phyloP scores from a whole-genome alignment of 2,329 filamentous ascomycete species.

The Rhynchosporium secalis region DNA sequence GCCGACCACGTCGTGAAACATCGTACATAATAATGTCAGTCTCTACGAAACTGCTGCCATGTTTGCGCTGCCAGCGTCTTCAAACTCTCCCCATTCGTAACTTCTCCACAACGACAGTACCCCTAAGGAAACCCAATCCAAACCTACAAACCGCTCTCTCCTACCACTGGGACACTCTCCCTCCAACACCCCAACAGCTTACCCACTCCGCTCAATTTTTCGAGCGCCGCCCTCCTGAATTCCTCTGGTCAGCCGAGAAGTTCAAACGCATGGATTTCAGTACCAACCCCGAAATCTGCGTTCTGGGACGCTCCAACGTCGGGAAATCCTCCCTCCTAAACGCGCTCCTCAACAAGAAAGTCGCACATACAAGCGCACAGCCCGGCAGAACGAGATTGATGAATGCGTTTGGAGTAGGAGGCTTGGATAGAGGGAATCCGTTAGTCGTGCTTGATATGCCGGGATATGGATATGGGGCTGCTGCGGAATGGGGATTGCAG shows the following conservation, averaged over 20 bases:
- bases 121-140: background rate
- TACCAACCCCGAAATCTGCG: conserved; percentile 45
- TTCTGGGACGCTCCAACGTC: conserved; percentile 70
- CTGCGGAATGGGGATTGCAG: conserved; percentile 62
- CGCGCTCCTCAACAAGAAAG: conserved; percentile 52
- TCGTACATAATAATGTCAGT: background rate
- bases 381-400: conserved; percentile 64
- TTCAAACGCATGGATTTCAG: conserved; percentile 60
- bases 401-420: conserved; percentile 64
- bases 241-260: conserved; percentile 59
- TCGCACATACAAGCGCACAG: conserved; percentile 58
- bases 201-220: conserved; percentile 49
- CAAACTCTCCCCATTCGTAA: background rate
- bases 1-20: background rate
- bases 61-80: conserved; percentile 8
- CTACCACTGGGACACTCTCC: conserved; percentile 52
- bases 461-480: conserved; percentile 65
- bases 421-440: conserved; percentile 37
- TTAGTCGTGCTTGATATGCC: conserved; percentile 70
- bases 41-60: conserved; percentile 13
- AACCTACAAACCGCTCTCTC: conserved; percentile 33
- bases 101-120: conserved; percentile 9
- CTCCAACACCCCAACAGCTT: conserved; percentile 47
- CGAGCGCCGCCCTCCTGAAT: conserved; percentile 47
- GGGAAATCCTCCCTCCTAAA: conserved; percentile 70